phyloP scores from a whole-genome alignment of 2,329 filamentous ascomycete genomes.

The Fonsecaea nubica region DNA sequence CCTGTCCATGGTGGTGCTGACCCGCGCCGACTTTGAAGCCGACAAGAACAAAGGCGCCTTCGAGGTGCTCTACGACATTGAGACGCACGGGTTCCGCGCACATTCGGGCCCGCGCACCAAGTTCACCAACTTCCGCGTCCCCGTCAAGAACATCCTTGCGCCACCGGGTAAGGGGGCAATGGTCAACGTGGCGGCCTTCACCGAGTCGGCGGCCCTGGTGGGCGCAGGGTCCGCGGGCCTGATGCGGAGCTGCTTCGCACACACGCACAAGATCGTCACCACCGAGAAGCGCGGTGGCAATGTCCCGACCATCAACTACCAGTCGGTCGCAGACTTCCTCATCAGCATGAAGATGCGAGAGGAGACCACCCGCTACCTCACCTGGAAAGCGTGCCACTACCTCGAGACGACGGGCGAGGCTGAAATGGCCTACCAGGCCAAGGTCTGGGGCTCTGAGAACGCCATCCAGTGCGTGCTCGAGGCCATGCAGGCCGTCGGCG shows the following conservation, averaged over 20 bases:
- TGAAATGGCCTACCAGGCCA: slow-evolving; percentile 58
- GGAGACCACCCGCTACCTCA: slow-evolving; percentile 57
- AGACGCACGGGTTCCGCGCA: slow-evolving; percentile 56
- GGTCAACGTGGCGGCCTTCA: slow-evolving; percentile 52
- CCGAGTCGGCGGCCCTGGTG: slow-evolving; percentile 56
- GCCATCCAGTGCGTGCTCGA: slow-evolving; percentile 57
- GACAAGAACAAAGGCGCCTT: slow-evolving; percentile 52
- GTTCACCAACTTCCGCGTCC: slow-evolving; percentile 57
- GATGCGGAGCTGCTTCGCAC: slow-evolving; percentile 62
- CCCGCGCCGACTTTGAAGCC: slow-evolving; percentile 53
- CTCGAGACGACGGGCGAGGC: slow-evolving; percentile 53
- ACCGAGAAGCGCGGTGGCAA: slow-evolving; percentile 54
- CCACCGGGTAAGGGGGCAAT: slow-evolving; percentile 45
- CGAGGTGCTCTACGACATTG: slow-evolving; percentile 54
- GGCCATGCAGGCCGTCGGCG: slow-evolving; percentile 59
- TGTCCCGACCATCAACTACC: slow-evolving; percentile 54
- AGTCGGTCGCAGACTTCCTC: slow-evolving; percentile 59
- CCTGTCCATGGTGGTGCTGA: slow-evolving; percentile 60
- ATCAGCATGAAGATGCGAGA: slow-evolving; percentile 60
- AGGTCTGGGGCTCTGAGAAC: slow-evolving; percentile 59
- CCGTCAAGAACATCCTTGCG: slow-evolving; percentile 53
- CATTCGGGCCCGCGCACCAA: slow-evolving; percentile 57
- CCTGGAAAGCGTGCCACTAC: slow-evolving; percentile 59
- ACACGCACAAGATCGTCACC: slow-evolving; percentile 58
- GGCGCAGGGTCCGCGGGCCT: slow-evolving; percentile 62